phyloP scores from a whole-genome alignment of 768 basidiomycete species.

The Leccinum olivaceopallidum region DNA sequence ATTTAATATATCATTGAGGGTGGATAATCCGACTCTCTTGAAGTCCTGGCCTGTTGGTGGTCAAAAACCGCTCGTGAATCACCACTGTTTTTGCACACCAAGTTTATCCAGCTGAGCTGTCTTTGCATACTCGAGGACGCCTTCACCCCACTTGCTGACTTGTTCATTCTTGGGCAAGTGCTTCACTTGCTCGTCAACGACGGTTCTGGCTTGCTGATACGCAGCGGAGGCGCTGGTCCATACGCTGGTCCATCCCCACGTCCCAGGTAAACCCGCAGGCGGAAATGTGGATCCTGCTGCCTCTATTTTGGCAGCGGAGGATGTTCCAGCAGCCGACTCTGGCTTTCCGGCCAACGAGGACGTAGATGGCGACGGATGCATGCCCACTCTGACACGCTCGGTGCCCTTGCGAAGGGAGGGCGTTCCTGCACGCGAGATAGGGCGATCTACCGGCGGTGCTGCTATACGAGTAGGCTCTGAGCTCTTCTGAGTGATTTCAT shows the following conservation, averaged over 20 bases:
- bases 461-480: constrained; percentile 70
- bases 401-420: constrained; percentile 75
- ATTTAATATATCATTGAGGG: constrained; percentile 89
- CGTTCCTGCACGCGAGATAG: constrained; percentile 64
- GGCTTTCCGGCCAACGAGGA: constrained; percentile 40
- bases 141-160: constrained; percentile 87
- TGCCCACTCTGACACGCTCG: constrained; percentile 71
- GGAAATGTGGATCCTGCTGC: constrained; percentile 6
- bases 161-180: constrained; percentile 82
- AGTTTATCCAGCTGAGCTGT: constrained; percentile 88
- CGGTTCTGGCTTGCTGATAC: constrained; percentile 82
- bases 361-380: constrained; percentile 40
- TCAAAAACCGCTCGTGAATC: not conserved
- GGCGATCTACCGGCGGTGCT: constrained; percentile 53
- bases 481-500: constrained; percentile 93
- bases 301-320: constrained; percentile 23
- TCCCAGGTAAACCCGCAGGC: constrained; percentile 28
- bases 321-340: constrained; percentile 30
- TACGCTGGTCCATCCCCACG: constrained; percentile 86
- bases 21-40: constrained; percentile 82
- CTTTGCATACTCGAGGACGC: constrained; percentile 85
- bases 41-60: constrained; percentile 76
- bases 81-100: constrained; percentile 49
- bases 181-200: constrained; percentile 93
- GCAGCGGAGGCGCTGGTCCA: constrained; percentile 88